phyloP scores from a whole-genome alignment of 1,284 basidiomycete species.

The Phenoliferia sp. region DNA sequence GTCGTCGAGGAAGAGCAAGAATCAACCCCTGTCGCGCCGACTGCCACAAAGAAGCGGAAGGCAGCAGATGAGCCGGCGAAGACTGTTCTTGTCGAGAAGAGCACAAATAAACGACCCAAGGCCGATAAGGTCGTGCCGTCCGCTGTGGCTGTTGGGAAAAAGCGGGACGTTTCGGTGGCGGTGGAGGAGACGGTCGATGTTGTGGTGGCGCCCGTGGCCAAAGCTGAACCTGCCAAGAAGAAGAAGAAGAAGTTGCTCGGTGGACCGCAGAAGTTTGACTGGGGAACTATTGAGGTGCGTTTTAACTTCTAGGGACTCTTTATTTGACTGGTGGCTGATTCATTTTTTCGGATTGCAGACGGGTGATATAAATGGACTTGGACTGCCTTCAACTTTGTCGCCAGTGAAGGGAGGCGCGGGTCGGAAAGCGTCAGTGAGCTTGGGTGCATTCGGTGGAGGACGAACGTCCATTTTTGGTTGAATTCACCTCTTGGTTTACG shows the following conservation, averaged over 20 bases:
- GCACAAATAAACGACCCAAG: slow-evolving; percentile 1
- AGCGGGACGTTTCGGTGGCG: not conserved
- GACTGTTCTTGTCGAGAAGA: slow-evolving; percentile 1
- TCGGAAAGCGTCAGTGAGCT: not conserved
- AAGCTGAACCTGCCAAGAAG: slow-evolving; percentile 13
- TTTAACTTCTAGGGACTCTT: not conserved
- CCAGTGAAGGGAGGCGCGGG: slow-evolving; percentile 20
- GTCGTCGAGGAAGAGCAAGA: not conserved
- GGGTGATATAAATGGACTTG: slow-evolving; percentile 19
- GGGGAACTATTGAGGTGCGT: slow-evolving; percentile 25
- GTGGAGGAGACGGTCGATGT: not conserved
- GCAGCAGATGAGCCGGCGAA: not conserved
- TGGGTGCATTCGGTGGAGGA: no score
- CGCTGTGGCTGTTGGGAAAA: not conserved
- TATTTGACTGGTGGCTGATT: slow-evolving; percentile 2
- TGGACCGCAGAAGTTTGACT: slow-evolving; percentile 15
- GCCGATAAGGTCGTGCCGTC: not conserved
- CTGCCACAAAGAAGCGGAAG: slow-evolving; percentile 6
- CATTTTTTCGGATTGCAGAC: slow-evolving; percentile 1
- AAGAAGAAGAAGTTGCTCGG: slow-evolving; percentile 26
- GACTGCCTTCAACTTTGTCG: slow-evolving; percentile 25
- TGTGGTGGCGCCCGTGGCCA: not conserved
- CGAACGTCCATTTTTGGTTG: no score
- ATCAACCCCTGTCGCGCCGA: not conserved
- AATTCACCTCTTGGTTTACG: no score